Evolutionary conservation across 805 yeast species (phyloP).

Genomic region (Blastobotrys muscicola): DNA sequence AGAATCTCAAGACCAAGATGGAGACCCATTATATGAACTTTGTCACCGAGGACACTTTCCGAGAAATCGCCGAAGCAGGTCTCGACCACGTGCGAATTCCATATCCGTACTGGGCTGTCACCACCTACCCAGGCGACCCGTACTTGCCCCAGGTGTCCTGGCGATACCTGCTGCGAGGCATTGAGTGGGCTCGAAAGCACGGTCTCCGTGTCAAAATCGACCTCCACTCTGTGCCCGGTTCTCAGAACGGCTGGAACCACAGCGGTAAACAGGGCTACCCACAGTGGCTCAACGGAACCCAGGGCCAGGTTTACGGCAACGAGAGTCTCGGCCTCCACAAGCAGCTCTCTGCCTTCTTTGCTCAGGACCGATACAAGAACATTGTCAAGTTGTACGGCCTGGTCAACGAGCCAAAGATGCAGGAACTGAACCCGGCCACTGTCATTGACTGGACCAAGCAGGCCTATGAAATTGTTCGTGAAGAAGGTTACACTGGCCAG

Average conservation of each 20-base stretch:
- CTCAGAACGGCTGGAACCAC: constrained; percentile 81
- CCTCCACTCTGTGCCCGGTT: constrained; percentile 74
- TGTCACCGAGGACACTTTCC: constrained; percentile 60
- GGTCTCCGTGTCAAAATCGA: constrained; percentile 65
- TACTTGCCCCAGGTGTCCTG: constrained; percentile 54
- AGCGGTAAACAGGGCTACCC: constrained; percentile 52
- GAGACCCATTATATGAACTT: constrained; percentile 61
- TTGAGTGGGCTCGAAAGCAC: constrained; percentile 55
- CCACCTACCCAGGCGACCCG: constrained; percentile 31
- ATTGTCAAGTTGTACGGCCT: constrained; percentile 71
- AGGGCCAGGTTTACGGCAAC: constrained; percentile 34
- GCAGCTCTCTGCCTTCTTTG: constrained; percentile 52
- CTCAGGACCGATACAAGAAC: constrained; percentile 49
- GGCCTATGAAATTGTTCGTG: constrained; percentile 46
- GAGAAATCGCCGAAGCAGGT: constrained; percentile 47
- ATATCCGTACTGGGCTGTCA: constrained; percentile 75
- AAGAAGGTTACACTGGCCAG: constrained; percentile 40
- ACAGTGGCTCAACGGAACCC: constrained; percentile 35
- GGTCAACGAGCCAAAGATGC: constrained; percentile 61
- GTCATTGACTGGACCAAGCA: constrained; percentile 46
- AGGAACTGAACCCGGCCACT: constrained; percentile 44
- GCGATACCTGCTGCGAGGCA: constrained; percentile 50
- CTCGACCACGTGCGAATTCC: constrained; percentile 72
- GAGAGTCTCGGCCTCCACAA: constrained; percentile 44
- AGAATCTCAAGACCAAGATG: constrained; percentile 39